Evolutionary conservation across 768 basidiomycete species (phyloP), one percentile per base, ranked within the genome.

Genomic region (Ramaria sp.): DNA sequence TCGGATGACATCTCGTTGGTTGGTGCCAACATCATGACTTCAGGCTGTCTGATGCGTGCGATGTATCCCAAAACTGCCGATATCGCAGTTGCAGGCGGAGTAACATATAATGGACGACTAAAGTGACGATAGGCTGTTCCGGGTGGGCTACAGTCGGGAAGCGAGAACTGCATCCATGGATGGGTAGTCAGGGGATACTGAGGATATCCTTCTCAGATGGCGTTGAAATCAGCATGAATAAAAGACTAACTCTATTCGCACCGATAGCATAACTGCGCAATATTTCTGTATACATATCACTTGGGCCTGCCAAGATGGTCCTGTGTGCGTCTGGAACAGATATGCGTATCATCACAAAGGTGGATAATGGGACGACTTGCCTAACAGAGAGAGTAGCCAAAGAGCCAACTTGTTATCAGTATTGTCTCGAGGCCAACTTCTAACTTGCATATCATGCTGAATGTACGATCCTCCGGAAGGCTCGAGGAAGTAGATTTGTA

Each of bases 21-120:
- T 54, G 59, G 7, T 60, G 57, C n/a, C 37, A 65, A 63, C 54
- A 27, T 27, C 3, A 60, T 62, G 10, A 61, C 60, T 10, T 61
- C 63, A 27, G 63, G 34, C 13, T 9, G 4, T 43, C 17, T 43
- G 10, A 59, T 13, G 66, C 86, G 71, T 1, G 80, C 78, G 39
- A 88, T 72, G 66, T 82, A 88, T 0, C 81, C 75, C 13, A 89
- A 78, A 53, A 90, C 84, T 4, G 87, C 88, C 15, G 88, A 82
- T 7, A 80, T 73, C 0, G 84, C 81, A 41, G 86, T 75, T 6
- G 85, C 79, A 6, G 83, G 81, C 13, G 83, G 78, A 39, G 67
- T 70, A 39, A 88, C 66, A 43, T 69, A 69, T 53, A 78, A 73
- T 6, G 66, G 60, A 60, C 75, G 69, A 3, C 73, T 75, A 63